phyloP scores from a whole-genome alignment of 2,329 filamentous ascomycete species.

The Lachnellula willkommii region DNA sequence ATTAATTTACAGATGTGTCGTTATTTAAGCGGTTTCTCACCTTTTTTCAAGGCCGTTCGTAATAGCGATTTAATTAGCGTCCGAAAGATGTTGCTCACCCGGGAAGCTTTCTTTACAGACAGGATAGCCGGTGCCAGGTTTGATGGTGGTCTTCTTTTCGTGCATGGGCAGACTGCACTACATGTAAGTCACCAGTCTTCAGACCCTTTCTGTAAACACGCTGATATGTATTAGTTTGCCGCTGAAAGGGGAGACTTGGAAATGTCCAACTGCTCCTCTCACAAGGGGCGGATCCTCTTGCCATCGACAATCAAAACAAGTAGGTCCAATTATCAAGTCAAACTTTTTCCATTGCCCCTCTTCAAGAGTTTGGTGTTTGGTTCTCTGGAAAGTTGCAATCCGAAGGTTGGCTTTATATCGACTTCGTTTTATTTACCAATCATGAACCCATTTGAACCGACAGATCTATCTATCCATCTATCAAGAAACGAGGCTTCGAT shows the following conservation, averaged over 20 bases:
- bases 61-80: constrained; percentile 2
- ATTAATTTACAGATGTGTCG: neutral
- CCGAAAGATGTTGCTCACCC: constrained; percentile 3
- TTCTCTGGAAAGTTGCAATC: too few species aligned
- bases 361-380: too few species aligned
- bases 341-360: neutral
- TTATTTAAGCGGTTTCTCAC: neutral
- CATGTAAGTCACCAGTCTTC: neutral
- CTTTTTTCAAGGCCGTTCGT: neutral
- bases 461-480: neutral
- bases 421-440: neutral
- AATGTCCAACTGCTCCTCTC: neutral
- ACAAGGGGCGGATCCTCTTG: neutral
- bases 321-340: neutral
- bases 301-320: neutral
- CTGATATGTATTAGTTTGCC: neutral
- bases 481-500: neutral
- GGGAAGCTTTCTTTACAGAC: constrained; percentile 1
- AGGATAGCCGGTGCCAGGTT: neutral
- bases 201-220: neutral
- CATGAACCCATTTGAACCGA: neutral
- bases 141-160: neutral
- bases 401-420: too few species aligned
- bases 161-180: neutral
- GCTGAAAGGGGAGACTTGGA: neutral